Percentiles rank a stretch among this genome's conserved stretches.
phyloP scores from a whole-genome alignment of 192 early-diverging fungal genomes.

The Coemansia sp. region DNA sequence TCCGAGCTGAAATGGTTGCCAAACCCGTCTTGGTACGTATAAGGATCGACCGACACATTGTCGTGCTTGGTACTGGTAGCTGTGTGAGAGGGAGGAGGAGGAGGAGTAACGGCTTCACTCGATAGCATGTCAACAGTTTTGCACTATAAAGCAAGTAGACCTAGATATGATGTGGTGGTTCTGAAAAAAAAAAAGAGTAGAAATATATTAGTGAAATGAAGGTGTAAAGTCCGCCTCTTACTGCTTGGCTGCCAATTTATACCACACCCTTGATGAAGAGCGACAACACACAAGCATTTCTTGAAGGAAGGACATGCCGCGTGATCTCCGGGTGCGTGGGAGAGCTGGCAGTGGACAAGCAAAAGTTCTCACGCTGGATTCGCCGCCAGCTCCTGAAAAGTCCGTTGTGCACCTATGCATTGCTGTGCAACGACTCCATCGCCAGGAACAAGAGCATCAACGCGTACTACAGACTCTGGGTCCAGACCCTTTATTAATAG shows the following conservation, averaged over 20 bases:
- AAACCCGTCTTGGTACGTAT: constrained; percentile 78
- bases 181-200: background rate
- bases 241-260: background rate
- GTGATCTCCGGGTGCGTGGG: no score
- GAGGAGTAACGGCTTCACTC: constrained; percentile 5
- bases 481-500: background rate
- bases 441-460: background rate
- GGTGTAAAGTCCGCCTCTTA: background rate
- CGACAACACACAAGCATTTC: background rate
- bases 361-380: constrained; percentile 8
- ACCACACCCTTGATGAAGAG: background rate
- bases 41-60: constrained; percentile 16
- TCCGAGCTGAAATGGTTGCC: constrained; percentile 88
- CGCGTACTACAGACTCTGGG: background rate
- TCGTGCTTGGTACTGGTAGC: background rate
- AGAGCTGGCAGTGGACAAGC: background rate
- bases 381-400: background rate
- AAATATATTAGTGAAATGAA: background rate
- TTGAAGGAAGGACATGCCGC: no score
- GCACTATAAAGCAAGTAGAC: background rate
- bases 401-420: background rate
- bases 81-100: background rate
- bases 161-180: background rate
- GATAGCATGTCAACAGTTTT: constrained; percentile 7
- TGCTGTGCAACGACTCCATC: background rate